Conservation (phyloP, 2,329 filamentous ascomycete genomes). For the Botrytis cinerea region DNA sequence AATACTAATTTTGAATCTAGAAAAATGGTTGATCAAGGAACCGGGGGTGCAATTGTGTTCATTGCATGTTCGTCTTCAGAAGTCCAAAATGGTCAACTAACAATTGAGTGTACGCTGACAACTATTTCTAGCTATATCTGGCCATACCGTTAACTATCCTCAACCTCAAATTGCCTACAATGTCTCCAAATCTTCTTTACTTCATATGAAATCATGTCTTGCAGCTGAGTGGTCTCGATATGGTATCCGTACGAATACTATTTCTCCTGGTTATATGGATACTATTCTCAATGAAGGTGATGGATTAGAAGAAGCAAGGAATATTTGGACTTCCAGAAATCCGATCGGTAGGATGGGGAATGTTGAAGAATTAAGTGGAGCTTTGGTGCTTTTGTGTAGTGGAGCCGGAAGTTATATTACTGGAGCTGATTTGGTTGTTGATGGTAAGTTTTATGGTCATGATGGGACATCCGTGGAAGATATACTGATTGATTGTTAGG, state of each 20-base stretch:
- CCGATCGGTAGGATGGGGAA: conserved; percentile 66
- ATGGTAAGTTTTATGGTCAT: conserved; percentile 16
- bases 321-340: conserved; percentile 58
- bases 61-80: conserved; percentile 50
- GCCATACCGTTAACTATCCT: conserved; percentile 53
- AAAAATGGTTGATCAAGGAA: conserved; percentile 25
- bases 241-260: conserved; percentile 70
- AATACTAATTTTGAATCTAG: conserved; percentile 1
- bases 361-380: conserved; percentile 63
- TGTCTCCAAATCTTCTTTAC: conserved; percentile 66
- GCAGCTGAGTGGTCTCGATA: conserved; percentile 73
- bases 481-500: not conserved
- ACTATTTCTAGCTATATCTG: conserved; percentile 63
- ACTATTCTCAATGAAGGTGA: conserved; percentile 62
- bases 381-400: conserved; percentile 61
- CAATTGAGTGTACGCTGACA: not conserved
- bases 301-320: conserved; percentile 54
- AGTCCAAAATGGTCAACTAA: too few relatives aligned
- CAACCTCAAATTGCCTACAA: conserved; percentile 75
- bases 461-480: not conserved
- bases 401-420: conserved; percentile 66
- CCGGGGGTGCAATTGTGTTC: conserved; percentile 64
- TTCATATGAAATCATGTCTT: conserved; percentile 63
- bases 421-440: conserved; percentile 38
- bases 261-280: conserved; percentile 74